Evolutionary conservation across 768 basidiomycete genomes (phyloP).

Genomic region (Clathrus columnatus): DNA sequence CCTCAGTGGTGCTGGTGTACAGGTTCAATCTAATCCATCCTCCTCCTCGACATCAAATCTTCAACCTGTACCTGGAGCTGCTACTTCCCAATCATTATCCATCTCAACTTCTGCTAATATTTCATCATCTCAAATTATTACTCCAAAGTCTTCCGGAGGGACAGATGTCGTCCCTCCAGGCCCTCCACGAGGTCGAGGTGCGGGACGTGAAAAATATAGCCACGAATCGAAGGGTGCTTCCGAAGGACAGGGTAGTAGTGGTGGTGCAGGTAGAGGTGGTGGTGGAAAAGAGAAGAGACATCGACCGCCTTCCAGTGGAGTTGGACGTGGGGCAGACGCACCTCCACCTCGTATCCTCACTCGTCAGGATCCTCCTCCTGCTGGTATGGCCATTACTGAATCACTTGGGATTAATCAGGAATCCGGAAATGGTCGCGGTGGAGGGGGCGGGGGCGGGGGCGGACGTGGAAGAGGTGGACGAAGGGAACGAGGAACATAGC

Average conservation of each 20-base stretch:
- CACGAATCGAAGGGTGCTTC: constrained; percentile 12
- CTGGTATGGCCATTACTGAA: background rate
- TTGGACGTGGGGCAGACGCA: background rate
- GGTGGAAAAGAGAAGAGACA: constrained; percentile 11
- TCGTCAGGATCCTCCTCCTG: constrained; percentile 5
- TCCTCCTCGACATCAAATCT: background rate
- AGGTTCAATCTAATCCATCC: constrained; percentile 10
- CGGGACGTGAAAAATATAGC: constrained; percentile 12
- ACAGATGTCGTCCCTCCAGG: background rate
- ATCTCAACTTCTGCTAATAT: constrained; percentile 18
- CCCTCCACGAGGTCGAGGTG: constrained; percentile 18
- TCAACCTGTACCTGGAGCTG: constrained; percentile 11
- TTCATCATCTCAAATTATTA: constrained; percentile 5
- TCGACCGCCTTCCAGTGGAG: background rate
- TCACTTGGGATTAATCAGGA: constrained; percentile 3
- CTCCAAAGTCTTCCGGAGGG: constrained; percentile 1
- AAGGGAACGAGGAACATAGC: background rate
- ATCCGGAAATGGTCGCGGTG: constrained; percentile 16
- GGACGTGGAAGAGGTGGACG: constrained; percentile 17
- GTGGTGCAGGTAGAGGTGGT: constrained; percentile 23
- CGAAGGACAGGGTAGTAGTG: constrained; percentile 18
- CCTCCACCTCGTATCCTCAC: constrained; percentile 6
- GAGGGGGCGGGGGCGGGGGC: constrained; percentile 25
- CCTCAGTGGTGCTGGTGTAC: constrained; percentile 51
- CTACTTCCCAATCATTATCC: constrained; percentile 19